phyloP scores from a whole-genome alignment of 2,329 filamentous ascomycete genomes.

The Coniochaeta prunicola region DNA sequence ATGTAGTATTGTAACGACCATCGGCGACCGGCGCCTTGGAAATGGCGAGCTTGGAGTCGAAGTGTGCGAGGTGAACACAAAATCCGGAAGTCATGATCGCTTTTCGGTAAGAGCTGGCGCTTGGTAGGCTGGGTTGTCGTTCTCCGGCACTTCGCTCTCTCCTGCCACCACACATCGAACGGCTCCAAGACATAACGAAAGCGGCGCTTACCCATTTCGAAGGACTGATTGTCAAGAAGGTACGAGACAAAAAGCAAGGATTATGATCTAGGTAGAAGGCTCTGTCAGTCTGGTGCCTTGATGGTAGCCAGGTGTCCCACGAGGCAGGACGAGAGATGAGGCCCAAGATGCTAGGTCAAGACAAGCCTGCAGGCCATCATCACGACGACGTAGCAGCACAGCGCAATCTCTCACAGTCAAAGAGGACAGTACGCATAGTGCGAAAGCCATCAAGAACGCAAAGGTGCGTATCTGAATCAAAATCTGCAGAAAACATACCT shows the following conservation, averaged over 20 bases:
- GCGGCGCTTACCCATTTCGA: slow-evolving; percentile 39
- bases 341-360: neutral
- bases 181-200: slow-evolving; percentile 14
- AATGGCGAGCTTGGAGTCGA: neutral
- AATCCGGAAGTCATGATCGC: neutral
- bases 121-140: slow-evolving; percentile 4
- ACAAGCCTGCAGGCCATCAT: neutral
- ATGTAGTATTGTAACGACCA: slow-evolving; percentile 25
- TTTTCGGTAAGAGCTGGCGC: slow-evolving; percentile 19
- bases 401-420: neutral
- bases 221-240: slow-evolving; percentile 16
- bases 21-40: slow-evolving; percentile 14
- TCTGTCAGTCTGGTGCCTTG: neutral
- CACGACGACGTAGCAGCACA: neutral
- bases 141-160: slow-evolving; percentile 6
- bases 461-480: neutral
- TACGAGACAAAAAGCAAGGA: slow-evolving; percentile 4
- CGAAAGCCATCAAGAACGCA: neutral
- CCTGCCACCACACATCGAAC: neutral
- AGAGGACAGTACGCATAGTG: neutral
- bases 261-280: neutral
- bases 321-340: neutral
- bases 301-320: neutral
- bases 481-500: neutral
- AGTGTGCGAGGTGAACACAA: neutral